Base-by-base conservation (phyloP, 2,329 filamentous ascomycete species). In the Arachnopeziza araneosa region DNA sequence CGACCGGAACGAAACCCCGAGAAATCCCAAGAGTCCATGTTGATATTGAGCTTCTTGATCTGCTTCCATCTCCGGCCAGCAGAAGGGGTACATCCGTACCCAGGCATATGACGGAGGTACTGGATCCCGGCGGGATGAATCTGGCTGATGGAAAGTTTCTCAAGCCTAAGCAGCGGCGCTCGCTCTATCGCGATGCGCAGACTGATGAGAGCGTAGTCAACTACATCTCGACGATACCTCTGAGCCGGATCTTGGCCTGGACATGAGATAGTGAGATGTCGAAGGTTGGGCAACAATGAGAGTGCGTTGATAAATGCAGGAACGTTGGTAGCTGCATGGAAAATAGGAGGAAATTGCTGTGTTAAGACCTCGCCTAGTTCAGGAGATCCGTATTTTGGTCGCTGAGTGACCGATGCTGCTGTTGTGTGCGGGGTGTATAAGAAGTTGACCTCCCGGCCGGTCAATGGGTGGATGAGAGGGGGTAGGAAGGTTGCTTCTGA, bases 151-250 rank as follows among this genome's bases (percentile, higher is more conserved):
- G 89, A 89, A 2, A 96, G 79, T 62, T 87, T 87, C 64, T 80
- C 78, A 17, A 96, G 81, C 60, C 80, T 81, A 55, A 77, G 78
- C 54, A 95, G 76, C 1, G 86, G 83, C 10, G 87, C 84, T 57
- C 87, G 83, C 76, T 96, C 92, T 30, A 96, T 76, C 14, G 92
- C 88, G 64, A 96, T 91, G 64, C 91, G 88, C 58, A 96, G 77
- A 65, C 90, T 95, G 71, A 96, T 91, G 63, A 96, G 84, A 3
- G 91, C 91, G 71, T 95, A 96, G 79, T 96, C 92, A 61, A 96
- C 90, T 54, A 88, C 85, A 73, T 86, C 87, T 54, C 90, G 83
- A 48, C 91, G 83, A 71, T 92, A 91, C 52, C 88, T 80, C 72
- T 91, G 86, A 48, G 80, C 77, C 19, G 85, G 78, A 61, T 86